These are phyloP conservation scores for Decorospora gaudefroyi DNA, from an alignment of 2,329 filamentous ascomycete species.

Conservation along the genomic window DNA sequence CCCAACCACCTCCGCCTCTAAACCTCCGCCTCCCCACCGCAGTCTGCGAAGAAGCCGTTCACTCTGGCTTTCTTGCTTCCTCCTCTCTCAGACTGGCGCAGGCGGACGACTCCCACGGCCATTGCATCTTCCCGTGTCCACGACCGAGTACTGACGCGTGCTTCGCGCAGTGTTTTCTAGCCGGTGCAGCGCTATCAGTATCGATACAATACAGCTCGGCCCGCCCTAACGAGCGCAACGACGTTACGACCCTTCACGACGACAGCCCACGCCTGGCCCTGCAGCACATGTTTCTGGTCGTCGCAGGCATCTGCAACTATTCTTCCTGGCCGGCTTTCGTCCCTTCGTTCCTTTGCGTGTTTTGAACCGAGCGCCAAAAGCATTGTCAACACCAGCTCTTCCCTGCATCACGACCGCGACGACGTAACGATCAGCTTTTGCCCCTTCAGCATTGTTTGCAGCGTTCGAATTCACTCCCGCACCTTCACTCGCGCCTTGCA, in stretches of 20 bases:
- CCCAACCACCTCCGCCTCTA: slow-evolving; percentile 51
- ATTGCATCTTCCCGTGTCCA: slow-evolving; percentile 14
- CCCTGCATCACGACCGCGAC: slow-evolving; percentile 47
- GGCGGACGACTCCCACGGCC: slow-evolving; percentile 12
- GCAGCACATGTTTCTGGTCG: slow-evolving; percentile 29
- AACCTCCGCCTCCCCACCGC: slow-evolving; percentile 45
- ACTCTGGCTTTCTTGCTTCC: slow-evolving; percentile 30
- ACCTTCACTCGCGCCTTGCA: slow-evolving; percentile 13
- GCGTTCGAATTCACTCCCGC: slow-evolving; percentile 40
- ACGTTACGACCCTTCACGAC: slow-evolving; percentile 41
- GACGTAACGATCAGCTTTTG: slow-evolving; percentile 49
- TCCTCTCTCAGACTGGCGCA: slow-evolving; percentile 30
- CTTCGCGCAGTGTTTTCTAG: slow-evolving; percentile 33
- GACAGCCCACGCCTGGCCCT: slow-evolving; percentile 16
- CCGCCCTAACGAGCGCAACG: slow-evolving; percentile 40
- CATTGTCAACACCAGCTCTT: slow-evolving; percentile 28
- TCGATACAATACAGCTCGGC: slow-evolving; percentile 42
- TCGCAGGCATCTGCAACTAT: slow-evolving; percentile 27
- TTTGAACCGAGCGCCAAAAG: slow-evolving; percentile 42
- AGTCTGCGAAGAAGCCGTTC: slow-evolving; percentile 36
- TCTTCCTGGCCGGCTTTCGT: slow-evolving; percentile 36
- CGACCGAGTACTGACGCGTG: slow-evolving; percentile 32
- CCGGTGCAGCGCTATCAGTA: slow-evolving; percentile 33
- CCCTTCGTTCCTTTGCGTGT: slow-evolving; percentile 38
- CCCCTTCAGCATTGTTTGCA: slow-evolving; percentile 48